These are phyloP conservation scores for Nicotiana tabacum DNA, from an alignment of 257 asterid genomes.

Conservation along the genomic window DNA sequence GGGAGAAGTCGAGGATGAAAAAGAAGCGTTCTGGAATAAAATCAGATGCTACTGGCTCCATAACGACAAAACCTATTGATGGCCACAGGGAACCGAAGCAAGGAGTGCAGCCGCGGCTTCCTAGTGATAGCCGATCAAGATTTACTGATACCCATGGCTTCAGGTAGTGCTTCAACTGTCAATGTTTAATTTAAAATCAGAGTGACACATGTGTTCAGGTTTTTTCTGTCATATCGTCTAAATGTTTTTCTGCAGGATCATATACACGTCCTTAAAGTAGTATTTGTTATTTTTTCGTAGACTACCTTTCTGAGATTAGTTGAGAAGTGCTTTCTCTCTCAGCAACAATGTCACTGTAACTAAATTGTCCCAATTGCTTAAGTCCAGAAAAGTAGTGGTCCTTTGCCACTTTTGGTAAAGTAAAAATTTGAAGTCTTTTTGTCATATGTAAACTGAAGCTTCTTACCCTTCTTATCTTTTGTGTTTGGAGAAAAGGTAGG, in stretches of 20 bases:
- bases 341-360: neutral
- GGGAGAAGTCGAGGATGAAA: constrained; percentile 93
- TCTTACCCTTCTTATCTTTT: neutral
- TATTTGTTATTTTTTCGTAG: neutral
- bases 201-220: neutral
- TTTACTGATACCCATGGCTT: constrained; percentile 59
- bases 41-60: constrained; percentile 51
- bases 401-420: neutral
- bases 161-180: constrained; percentile 46
- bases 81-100: constrained; percentile 70
- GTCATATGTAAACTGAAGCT: neutral
- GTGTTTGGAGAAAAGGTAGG: neutral
- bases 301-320: neutral
- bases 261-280: neutral
- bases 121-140: constrained; percentile 61
- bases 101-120: constrained; percentile 59
- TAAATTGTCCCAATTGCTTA: neutral
- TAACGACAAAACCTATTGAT: constrained; percentile 48
- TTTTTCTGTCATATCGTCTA: neutral
- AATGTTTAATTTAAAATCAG: neutral
- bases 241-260: neutral
- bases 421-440: neutral
- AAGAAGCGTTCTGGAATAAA: constrained; percentile 87
- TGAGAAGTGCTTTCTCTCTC: neutral
- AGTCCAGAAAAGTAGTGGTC: neutral